A percentile compares a stretch with the other conserved stretches of the same genome.
Conservation (phyloP, 2,329 filamentous ascomycete genomes). For the Aspergillus floridensis region DNA sequence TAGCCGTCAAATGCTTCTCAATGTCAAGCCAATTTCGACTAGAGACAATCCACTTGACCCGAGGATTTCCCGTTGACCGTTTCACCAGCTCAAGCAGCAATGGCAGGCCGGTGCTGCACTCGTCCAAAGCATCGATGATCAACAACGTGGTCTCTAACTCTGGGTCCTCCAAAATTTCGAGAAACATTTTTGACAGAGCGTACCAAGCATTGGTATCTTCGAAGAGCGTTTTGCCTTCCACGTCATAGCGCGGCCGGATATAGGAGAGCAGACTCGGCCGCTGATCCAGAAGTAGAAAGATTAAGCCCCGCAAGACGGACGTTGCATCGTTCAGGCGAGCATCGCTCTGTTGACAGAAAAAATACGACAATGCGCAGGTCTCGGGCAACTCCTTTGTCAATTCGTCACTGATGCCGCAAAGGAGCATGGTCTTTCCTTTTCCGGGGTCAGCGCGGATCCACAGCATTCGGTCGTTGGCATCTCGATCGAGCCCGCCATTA, state of each 20-base stretch:
- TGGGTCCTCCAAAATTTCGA: background rate
- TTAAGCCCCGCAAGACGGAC: conserved; percentile 33
- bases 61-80: too few relatives aligned
- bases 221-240: background rate
- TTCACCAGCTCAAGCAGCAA: background rate
- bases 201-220: background rate
- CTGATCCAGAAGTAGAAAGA: conserved; percentile 13
- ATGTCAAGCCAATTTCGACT: too few relatives aligned
- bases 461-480: background rate
- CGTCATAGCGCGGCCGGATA: conserved; percentile 3
- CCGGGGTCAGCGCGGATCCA: conserved; percentile 20
- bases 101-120: background rate
- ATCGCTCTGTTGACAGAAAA: conserved; percentile 38
- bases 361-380: conserved; percentile 8
- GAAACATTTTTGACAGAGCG: background rate
- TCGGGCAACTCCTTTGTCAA: too few relatives aligned
- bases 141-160: background rate
- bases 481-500: too few relatives aligned
- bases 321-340: conserved; percentile 27
- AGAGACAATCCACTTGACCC: too few relatives aligned
- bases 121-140: conserved; percentile 6
- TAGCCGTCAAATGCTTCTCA: background rate
- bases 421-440: conserved; percentile 21
- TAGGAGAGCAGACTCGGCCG: background rate
- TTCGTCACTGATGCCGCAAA: conserved; percentile 15